These are phyloP conservation scores for Penicillium psychrosexuale DNA, from an alignment of 2,329 filamentous ascomycete species.

Conservation along the genomic window DNA sequence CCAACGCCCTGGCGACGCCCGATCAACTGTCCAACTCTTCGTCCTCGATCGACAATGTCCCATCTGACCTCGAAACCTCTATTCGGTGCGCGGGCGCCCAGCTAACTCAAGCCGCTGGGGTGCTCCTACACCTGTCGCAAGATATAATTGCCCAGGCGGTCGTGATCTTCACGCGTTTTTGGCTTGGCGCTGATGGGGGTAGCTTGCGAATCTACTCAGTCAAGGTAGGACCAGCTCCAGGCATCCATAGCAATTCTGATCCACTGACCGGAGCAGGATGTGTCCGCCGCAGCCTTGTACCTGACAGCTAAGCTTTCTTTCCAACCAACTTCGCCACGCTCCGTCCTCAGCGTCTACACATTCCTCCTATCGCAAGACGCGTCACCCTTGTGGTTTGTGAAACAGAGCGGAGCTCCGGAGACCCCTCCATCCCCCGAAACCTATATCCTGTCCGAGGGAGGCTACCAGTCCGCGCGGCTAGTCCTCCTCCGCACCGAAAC, in stretches of 20 bases:
- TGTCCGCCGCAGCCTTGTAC: slow-evolving; percentile 78
- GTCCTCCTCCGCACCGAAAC: slow-evolving; percentile 72
- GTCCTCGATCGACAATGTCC: slow-evolving; percentile 44
- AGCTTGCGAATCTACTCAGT: slow-evolving; percentile 43
- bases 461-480: slow-evolving; percentile 63
- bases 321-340: slow-evolving; percentile 70
- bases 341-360: slow-evolving; percentile 78
- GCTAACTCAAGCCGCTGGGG: slow-evolving; percentile 50
- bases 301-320: slow-evolving; percentile 79
- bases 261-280: slow-evolving; percentile 55
- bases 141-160: slow-evolving; percentile 82
- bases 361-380: slow-evolving; percentile 66
- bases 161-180: slow-evolving; percentile 77
- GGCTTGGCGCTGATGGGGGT: slow-evolving; percentile 55
- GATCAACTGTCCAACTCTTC: slow-evolving; percentile 46
- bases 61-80: slow-evolving; percentile 42
- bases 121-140: slow-evolving; percentile 79
- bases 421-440: slow-evolving; percentile 46
- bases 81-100: slow-evolving; percentile 45
- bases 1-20: slow-evolving; percentile 46
- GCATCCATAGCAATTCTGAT: neutral
- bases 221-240: slow-evolving; percentile 32
- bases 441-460: slow-evolving; percentile 70
- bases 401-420: slow-evolving; percentile 26
- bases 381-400: slow-evolving; percentile 52